phyloP scores from a whole-genome alignment of 345 rosid species.

The Aquilaria sinensis region DNA sequence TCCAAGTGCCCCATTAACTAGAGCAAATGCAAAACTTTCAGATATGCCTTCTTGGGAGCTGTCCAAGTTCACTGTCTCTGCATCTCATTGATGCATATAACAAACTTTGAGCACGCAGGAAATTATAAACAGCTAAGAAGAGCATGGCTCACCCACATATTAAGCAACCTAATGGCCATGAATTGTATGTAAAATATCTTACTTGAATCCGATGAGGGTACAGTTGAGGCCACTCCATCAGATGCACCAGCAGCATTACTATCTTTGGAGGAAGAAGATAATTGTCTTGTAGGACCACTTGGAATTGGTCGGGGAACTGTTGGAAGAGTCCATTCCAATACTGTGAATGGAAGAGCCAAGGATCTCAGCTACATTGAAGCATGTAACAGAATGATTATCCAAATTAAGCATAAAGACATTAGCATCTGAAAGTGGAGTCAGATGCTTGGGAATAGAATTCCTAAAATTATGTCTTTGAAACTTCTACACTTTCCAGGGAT shows the following conservation, averaged over 20 bases:
- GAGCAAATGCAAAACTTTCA: conserved; percentile 97
- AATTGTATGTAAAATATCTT: conserved; percentile 26
- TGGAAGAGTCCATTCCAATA: conserved; percentile 99
- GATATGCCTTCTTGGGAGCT: conserved; percentile 63
- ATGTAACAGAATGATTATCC: conserved; percentile 40
- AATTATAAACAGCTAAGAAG: conserved; percentile 6
- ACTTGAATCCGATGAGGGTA: conserved; percentile 68
- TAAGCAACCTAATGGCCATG: conserved; percentile 1
- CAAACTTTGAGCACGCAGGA: conserved; percentile 8
- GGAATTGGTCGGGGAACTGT: conserved; percentile 79
- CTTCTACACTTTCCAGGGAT: too few relatives aligned
- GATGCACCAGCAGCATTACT: conserved; percentile 20
- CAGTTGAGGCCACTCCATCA: conserved; percentile 44
- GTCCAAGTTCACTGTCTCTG: conserved; percentile 48
- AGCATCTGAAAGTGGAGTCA: too few relatives aligned
- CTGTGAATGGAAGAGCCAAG: conserved; percentile 99
- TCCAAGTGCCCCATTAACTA: conserved; percentile 97
- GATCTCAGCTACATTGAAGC: conserved; percentile 94
- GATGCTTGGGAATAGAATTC: too few relatives aligned
- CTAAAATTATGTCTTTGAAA: too few relatives aligned
- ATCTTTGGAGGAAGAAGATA: conserved; percentile 30
- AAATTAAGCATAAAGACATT: not conserved
- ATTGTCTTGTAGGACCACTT: conserved; percentile 48
- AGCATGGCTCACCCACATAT: not conserved
- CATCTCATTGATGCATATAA: conserved; percentile 21